Evolutionary conservation across 179 eudicot species (phyloP), one percentile per base, ranked within the genome.

Genomic region (Patellifolia procumbens): DNA sequence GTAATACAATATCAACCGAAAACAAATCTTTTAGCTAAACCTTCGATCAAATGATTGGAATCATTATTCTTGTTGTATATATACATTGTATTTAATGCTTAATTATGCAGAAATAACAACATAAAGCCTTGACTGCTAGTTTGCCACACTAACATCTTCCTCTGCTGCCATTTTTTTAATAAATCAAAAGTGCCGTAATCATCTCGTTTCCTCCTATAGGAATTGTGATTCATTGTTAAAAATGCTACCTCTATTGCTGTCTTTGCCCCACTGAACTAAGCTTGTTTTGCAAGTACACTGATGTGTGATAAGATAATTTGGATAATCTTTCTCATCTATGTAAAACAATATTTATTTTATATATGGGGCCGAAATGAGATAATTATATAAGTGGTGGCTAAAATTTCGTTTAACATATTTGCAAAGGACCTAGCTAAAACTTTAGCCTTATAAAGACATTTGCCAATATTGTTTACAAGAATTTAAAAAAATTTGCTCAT

Each of bases 41-140:
- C 46, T 51, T 72, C 19, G 53, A 59, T 75, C 74, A 48, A 64
- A 78, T 68, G 78, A 73, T 58, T 70, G 56, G 74, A 1, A 65
- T 20, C 31, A 29, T 32, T 24, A 17, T 45, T 68, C 16, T 34
- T 16, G 10, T 10, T 51, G 17, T 35, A 31, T 51, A 65, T 46
- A 48, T 45, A 8, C 68, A 73, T 15, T 74, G 59, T 31, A 75
- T 69, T 7, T 52, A 37, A 52, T 37, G 55, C 46, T 76, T 17
- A 59, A 45, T 72, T 60, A 76, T 72, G 63, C 17, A 37, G 53
- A 66, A 48, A 31, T 80, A 80, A 82, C 78, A 65, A 71, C 84
- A 17, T 68, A 73, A 52, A 77, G 48, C 29, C 64, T 15, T 66
- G 70, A 68, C 55, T n/a, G n/a, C n/a, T n/a, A n/a, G n/a, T n/a